Percentiles rank a stretch among this genome's conserved stretches.
These are phyloP conservation scores for Rhizopogon rudus DNA, from an alignment of 768 basidiomycete species.

Conservation along the genomic window DNA sequence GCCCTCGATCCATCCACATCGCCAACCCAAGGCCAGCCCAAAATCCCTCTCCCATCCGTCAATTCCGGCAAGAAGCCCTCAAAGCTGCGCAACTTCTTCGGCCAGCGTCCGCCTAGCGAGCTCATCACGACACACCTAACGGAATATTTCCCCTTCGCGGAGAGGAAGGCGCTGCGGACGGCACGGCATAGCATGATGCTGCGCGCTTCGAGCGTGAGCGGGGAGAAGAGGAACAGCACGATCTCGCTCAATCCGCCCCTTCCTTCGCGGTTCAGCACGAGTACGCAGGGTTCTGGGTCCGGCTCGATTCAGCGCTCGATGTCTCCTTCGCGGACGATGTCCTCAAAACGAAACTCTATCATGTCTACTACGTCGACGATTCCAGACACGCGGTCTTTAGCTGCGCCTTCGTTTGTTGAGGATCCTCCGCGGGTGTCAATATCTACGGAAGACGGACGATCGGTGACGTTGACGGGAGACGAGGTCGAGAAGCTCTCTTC, in stretches of 20 bases:
- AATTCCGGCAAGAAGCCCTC: slow-evolving; percentile 42
- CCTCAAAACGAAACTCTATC: slow-evolving; percentile 42
- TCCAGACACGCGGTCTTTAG: slow-evolving; percentile 31
- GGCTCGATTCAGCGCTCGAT: slow-evolving; percentile 27
- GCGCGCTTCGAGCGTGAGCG: slow-evolving; percentile 41
- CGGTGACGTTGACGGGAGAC: slow-evolving; percentile 55
- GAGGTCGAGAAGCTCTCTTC: slow-evolving; percentile 31
- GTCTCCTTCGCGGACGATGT: slow-evolving; percentile 37
- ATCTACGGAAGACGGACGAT: slow-evolving; percentile 67
- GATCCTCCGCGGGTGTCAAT: slow-evolving; percentile 70
- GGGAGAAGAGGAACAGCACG: slow-evolving; percentile 43
- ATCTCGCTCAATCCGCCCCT: slow-evolving; percentile 36
- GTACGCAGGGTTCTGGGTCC: slow-evolving; percentile 25
- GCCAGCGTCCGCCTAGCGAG: slow-evolving; percentile 95
- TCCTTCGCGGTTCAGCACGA: slow-evolving; percentile 35
- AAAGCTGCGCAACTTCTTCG: slow-evolving; percentile 93
- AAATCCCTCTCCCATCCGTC: slow-evolving; percentile 8
- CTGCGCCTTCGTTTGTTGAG: slow-evolving; percentile 26
- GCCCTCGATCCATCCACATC: slow-evolving; percentile 56
- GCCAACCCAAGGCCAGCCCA: slow-evolving; percentile 30
- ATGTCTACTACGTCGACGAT: slow-evolving; percentile 26
- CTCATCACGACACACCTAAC: slow-evolving; percentile 92
- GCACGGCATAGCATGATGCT: slow-evolving; percentile 85
- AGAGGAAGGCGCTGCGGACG: slow-evolving; percentile 87
- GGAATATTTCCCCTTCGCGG: slow-evolving; percentile 93